Base-by-base conservation (phyloP, 495 filamentous ascomycete species). In the Podospora bellae-mahoneyi region DNA sequence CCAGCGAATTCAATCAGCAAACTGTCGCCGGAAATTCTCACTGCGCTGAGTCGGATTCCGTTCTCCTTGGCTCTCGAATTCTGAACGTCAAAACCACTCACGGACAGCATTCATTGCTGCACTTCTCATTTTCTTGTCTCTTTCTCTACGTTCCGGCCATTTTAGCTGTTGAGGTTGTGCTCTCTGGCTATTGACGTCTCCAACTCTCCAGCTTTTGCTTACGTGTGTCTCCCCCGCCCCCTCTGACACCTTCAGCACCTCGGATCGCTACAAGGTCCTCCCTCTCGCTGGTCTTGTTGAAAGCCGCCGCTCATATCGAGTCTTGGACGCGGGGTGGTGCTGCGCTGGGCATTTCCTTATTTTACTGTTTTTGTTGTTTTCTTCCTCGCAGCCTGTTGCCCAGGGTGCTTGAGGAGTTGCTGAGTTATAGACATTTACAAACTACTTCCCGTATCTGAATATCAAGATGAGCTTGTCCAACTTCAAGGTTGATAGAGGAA, bases 21-120 rank as follows among this genome's bases (percentile, higher is more conserved):
- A 20, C 15, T 19, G 55, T 20, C 13, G 19, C 60, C 6, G 34
- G 34, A 39, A 39, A 9, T 30, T 20, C 30, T 15, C 60, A 18
- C 18, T 30, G 5, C 30, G 26, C 32, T 30, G 61, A 63, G 61
- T 28, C 34, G 61, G 30, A 63, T 19, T 7, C 32, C 20, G 61
- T 63, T 63, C 61, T 63, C 60, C 39, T 63, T 63, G 30, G 61
- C 32, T 63, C 34, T 63, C 28, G 61, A 63, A 48, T 64, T 39
- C 62, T 27, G 54, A 57, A 66, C 39, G 34, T 66, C 55, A 16
- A 34, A 19, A 32, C 61, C 61, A 16, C 30, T 53, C 32, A 23
- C 34, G n/a, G 30, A 23, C 34, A 32, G 30, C 27, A 19, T 23
- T 32, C 18, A 61, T 20, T 27, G 32, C 61, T 39, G 9, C 28